Base-by-base conservation (phyloP, 2,329 filamentous ascomycete genomes). In the Pestalotiopsis sp. region DNA sequence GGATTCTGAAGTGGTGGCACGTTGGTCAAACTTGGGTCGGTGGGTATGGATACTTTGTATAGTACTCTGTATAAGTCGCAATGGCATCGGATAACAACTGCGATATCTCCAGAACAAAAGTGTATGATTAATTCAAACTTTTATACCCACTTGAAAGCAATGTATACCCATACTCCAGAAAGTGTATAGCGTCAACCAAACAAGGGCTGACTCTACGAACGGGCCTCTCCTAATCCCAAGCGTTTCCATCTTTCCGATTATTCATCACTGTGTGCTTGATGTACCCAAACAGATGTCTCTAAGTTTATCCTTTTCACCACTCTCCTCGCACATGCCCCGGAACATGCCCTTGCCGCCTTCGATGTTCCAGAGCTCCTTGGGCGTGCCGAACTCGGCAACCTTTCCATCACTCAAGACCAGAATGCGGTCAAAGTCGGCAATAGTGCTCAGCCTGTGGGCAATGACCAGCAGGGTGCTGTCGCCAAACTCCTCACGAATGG, bases 371-470 rank as follows among this genome's bases (percentile, higher is more conserved):
- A 94, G 79, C 74, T 91, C 88, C 72, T 77, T 82, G 1, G 92
- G 92, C 5, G 82, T 83, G 3, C 91, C 92, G 78, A 87, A 93
- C 80, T 94, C 92, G 17, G 88, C 87, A 0, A 91, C 91, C 58
- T 80, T 80, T 0, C 92, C 92, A 41, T 92, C 91, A 68, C 87
- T 88, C 71, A 94, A 82, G 5, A 94, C 92, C 12, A 94, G 82
- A 68, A 94, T 92, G 70, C 88, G 86, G 77, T 94, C 92, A 75
- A 93, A 93, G 77, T 93, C 92, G 3, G 89, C 91, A 79, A 94
- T 92, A 0, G 92, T 94, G 77, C 90, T 92, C 64, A 94, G 82
- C 1, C 92, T 86, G 75, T 94, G 92, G 1, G 92, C 92, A 76
- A 94, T 94, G 20, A 93, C 91, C 20, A 94, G 80, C 36, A 94